Percentiles rank a stretch among this genome's conserved stretches.
phyloP scores from a whole-genome alignment of 495 filamentous ascomycete genomes.

The Penicillium taxi region DNA sequence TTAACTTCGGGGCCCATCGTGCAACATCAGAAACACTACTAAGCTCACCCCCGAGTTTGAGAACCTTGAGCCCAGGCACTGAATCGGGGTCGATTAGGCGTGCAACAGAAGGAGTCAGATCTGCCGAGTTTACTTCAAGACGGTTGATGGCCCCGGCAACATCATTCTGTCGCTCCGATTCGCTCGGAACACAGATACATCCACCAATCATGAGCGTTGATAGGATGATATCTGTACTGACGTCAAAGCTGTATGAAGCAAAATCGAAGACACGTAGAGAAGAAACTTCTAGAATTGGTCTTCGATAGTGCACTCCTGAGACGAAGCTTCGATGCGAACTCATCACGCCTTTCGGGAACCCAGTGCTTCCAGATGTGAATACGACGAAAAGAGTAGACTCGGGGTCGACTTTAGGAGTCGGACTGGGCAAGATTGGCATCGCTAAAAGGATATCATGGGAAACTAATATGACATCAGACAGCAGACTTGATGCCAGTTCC shows the following conservation, averaged over 20 bases:
- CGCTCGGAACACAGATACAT: constrained; percentile 1
- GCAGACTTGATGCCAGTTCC: background rate
- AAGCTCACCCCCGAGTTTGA: background rate
- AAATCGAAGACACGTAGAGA: constrained; percentile 11
- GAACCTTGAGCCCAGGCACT: background rate
- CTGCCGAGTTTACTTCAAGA: background rate
- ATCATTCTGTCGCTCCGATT: background rate
- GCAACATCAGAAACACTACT: background rate
- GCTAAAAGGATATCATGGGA: background rate
- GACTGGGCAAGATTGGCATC: background rate
- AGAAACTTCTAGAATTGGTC: background rate
- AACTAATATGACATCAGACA: background rate
- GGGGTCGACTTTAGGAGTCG: background rate
- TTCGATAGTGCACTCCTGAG: background rate
- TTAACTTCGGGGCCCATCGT: background rate
- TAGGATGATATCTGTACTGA: constrained; percentile 1
- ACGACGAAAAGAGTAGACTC: background rate
- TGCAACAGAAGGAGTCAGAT: constrained; percentile 1
- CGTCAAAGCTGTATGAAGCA: constrained; percentile 9
- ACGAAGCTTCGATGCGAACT: background rate
- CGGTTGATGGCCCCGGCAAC: background rate
- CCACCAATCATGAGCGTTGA: constrained; percentile 1
- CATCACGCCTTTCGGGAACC: constrained; percentile 3
- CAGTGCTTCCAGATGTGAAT: constrained; percentile 9
- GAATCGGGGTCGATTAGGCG: background rate